Base-by-base conservation (phyloP, 129 eudicot genomes). In the Lactuca saligna region DNA sequence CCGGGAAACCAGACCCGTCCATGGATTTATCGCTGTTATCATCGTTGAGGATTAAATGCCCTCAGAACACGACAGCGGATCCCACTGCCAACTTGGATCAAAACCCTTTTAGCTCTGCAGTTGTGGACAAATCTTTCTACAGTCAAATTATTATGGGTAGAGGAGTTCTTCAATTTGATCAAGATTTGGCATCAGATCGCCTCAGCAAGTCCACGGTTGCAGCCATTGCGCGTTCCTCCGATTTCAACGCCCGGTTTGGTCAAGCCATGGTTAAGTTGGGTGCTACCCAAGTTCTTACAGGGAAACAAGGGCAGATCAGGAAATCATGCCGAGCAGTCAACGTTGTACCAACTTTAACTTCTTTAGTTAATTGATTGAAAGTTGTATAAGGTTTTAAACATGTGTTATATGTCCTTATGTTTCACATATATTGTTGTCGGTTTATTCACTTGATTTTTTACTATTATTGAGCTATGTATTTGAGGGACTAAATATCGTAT, bases 141-240 rank as follows among this genome's bases (percentile, higher is more conserved):
- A 72, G 35, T 17, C 86, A 84, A 44, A 82, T 89, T 17, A 9
- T 65, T 14, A 8, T 32, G 55, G 29, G 46, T 6, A 79, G 75
- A 57, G 93, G 90, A 31, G 39, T 89, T 69, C 73, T 89, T 17
- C 65, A 79, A 46, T 38, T 89, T 29, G 93, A 89, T 70, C 92
- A 83, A 77, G 57, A 49, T 1, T 14, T 25, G 29, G 29, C 29
- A 25, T 25, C 29, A 25, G 29, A 25, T 2, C 29, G 29, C 2
- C 29, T 25, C 2, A 25, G 29, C 29, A 25, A 25, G 29, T 25
- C 29, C 29, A 25, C 29, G 2, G 29, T 25, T 25, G 29, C 29
- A 25, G 29, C 29, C 29, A 25, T 25, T 25, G 29, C 29, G 29
- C 29, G 29, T 1, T 25, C 29, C 29, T 25, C 29, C 2, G 29